A percentile compares a stretch with the other conserved stretches of the same genome.
phyloP scores from a whole-genome alignment of 129 eudicot species.

The Chrysanthemum seticuspe region DNA sequence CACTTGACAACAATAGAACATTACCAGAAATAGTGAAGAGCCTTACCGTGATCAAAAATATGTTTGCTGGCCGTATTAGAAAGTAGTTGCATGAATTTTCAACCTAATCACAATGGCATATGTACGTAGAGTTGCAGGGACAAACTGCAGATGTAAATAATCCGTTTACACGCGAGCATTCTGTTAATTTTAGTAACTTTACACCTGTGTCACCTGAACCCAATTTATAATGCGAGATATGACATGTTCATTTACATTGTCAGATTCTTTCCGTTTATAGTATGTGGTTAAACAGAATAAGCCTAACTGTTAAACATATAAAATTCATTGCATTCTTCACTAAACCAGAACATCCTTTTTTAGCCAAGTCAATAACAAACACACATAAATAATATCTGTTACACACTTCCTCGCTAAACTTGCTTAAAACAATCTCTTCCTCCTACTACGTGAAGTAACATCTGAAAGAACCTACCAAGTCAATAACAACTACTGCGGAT shows the following conservation, averaged over 20 bases:
- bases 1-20: neutral
- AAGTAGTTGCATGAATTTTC: slow-evolving; percentile 11
- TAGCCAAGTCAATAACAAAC: slow-evolving; percentile 4
- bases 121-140: no score
- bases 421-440: neutral
- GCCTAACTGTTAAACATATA: neutral
- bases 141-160: neutral
- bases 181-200: no score
- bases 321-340: neutral
- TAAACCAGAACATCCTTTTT: neutral
- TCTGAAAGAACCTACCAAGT: no score
- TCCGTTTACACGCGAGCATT: neutral
- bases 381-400: neutral
- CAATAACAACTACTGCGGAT: slow-evolving; percentile 14
- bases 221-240: no score
- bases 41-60: slow-evolving; percentile 41
- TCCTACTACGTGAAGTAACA: no score
- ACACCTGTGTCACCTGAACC: no score
- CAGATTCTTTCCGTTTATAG: no score
- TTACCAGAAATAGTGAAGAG: slow-evolving; percentile 59
- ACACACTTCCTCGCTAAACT: slow-evolving; percentile 11
- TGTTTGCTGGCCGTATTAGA: slow-evolving; percentile 1
- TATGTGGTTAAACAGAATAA: no score
- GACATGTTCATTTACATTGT: no score
- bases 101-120: slow-evolving; percentile 6